Percentiles rank a stretch among this genome's conserved stretches.
phyloP scores from a whole-genome alignment of 306 rosid species.

The Quercus engelmannii region DNA sequence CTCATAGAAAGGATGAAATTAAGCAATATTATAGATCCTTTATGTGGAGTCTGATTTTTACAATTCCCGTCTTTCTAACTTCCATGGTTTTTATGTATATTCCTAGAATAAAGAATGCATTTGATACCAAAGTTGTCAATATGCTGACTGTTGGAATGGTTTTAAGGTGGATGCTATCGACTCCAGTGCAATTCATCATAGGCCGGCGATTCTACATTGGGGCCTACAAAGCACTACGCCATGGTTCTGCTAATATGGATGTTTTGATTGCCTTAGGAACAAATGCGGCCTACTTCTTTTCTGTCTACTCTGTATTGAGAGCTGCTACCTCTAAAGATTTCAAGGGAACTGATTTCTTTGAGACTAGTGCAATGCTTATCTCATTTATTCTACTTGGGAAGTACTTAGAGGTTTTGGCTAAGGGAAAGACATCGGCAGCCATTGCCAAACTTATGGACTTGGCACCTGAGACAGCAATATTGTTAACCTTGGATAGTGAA shows the following conservation, averaged over 20 bases:
- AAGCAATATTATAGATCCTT: slow-evolving; percentile 42
- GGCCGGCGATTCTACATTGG: slow-evolving; percentile 75
- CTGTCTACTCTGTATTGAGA: slow-evolving; percentile 62
- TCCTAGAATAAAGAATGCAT: slow-evolving; percentile 44
- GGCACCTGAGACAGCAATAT: slow-evolving; percentile 64
- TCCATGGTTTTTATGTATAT: slow-evolving; percentile 81
- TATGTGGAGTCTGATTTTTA: slow-evolving; percentile 58
- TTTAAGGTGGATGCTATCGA: slow-evolving; percentile 60
- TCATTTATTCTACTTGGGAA: slow-evolving; percentile 77
- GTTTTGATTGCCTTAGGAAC: slow-evolving; percentile 80
- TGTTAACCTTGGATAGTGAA: slow-evolving; percentile 43
- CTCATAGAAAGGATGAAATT: slow-evolving; percentile 48
- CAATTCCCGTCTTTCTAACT: slow-evolving; percentile 71
- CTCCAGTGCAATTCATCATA: slow-evolving; percentile 70
- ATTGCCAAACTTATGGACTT: slow-evolving; percentile 84
- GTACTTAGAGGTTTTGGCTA: slow-evolving; percentile 78
- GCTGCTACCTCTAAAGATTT: slow-evolving; percentile 51
- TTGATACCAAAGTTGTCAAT: slow-evolving; percentile 57
- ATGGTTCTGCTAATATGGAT: slow-evolving; percentile 81
- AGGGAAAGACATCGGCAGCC: slow-evolving; percentile 79
- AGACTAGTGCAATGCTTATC: slow-evolving; percentile 81
- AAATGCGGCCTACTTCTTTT: slow-evolving; percentile 85
- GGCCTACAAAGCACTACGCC: slow-evolving; percentile 58
- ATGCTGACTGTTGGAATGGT: slow-evolving; percentile 61
- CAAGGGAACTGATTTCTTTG: slow-evolving; percentile 73